Base-by-base conservation (phyloP, 1,139 yeast species). In the Pichia sp. region DNA sequence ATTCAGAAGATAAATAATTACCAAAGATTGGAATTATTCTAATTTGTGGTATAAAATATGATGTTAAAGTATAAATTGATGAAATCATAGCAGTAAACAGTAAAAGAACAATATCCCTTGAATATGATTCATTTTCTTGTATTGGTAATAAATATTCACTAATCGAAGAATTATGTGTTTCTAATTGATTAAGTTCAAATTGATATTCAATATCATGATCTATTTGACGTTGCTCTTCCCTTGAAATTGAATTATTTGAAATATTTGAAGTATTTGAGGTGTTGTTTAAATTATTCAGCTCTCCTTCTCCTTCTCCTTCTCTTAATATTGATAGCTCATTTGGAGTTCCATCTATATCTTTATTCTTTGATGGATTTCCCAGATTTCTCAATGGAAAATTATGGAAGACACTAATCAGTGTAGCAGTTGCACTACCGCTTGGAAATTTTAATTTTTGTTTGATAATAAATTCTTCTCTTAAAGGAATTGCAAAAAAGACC, bases 401-500 rank as follows among this genome's bases (percentile, higher is more conserved):
- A 64, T 87, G 96, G 35, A 92, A 69, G 0, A 92, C 96, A 0
- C 94, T 78, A 26, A 92, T 90, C 55, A 92, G 69, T 2, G 96
- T 87, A 0, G 97, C 97, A 0, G 97, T 92, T 1, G 98, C 97
- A 53, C 87, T 80, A 0, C 98, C 98, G 30, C 96, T 86, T 0
- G 98, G 98, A 59, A 92, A 92, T 6, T 92, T 86, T 39, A 92
- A 71, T 58, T 86, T 86, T 56, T 89, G 96, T 55, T 77, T 78
- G 22, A 89, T 78, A 35, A 92, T 82, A 30, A 89, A 95, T 61
- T 87, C 96, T 49, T 76, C 77, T 51, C 98, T 71, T 41, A 92
- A 69, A 0, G 96, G 90, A 25, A 92, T 80, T 3, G 97, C 97
- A 64, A 92, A 89, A 63, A 90, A 92, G 3, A 92, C 96, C 1